Percentiles rank a stretch among this genome's conserved stretches.
These are phyloP conservation scores for Sclerotinia sclerotiorum DNA, from an alignment of 2,329 filamentous ascomycete species.

Conservation along the genomic window DNA sequence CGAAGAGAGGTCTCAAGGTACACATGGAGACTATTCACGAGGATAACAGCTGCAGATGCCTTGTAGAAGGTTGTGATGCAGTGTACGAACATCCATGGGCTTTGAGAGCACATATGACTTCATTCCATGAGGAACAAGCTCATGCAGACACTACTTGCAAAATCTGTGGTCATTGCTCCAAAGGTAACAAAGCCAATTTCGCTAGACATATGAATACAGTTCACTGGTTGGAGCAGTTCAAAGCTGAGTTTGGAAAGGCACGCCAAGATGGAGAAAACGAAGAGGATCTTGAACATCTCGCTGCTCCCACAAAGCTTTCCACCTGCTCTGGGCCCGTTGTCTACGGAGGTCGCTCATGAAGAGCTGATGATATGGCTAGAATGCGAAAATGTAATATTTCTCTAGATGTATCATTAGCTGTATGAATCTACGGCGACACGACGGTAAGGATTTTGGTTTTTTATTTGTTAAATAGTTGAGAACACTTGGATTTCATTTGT, in stretches of 20 bases:
- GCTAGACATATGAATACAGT: background rate
- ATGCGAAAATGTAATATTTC: background rate
- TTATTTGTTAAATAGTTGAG: background rate
- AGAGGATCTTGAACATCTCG: background rate
- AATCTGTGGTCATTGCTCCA: background rate
- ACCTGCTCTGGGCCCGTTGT: rapidly evolving
- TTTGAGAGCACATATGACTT: background rate
- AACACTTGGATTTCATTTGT: background rate
- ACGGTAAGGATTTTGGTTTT: background rate
- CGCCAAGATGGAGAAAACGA: background rate
- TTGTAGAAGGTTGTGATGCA: background rate
- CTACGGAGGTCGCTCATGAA: too few relatives aligned
- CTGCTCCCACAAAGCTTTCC: background rate
- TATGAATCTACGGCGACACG: background rate
- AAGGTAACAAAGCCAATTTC: rapidly evolving
- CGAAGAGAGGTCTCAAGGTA: rapidly evolving
- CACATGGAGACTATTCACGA: background rate
- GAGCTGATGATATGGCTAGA: too few relatives aligned
- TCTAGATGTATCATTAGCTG: too few relatives aligned
- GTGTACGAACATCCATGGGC: rapidly evolving
- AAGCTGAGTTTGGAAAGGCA: background rate
- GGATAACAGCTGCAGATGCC: background rate
- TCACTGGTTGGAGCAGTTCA: background rate
- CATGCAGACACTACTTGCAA: background rate
- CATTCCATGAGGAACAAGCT: rapidly evolving